Evolutionary conservation across 441 rosid genomes (phyloP), one percentile per base, ranked within the genome.

Genomic region (Populus hybrid): DNA sequence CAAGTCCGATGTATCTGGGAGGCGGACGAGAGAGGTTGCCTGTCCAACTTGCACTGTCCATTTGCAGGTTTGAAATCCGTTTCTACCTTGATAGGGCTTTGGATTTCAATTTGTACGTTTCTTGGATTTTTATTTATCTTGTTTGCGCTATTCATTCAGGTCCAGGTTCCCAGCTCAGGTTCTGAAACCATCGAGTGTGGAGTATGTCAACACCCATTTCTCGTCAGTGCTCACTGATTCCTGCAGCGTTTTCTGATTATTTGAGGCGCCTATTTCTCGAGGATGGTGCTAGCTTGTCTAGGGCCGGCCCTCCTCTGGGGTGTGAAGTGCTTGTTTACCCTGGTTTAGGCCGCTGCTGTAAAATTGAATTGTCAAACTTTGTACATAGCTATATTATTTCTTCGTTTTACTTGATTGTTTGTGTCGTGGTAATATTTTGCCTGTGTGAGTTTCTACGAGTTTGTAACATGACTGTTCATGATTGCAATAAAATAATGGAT

Each of bases 171-270:
- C 57, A 86, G 86, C 90, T 94, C 98, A 21, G 98, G 99, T 78
- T 96, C 98, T 35, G 98, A 96, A 87, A 94, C 97, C 40, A 92
- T 96, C 35, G 99, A 96, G 81, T 96, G 99, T 57, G 98, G 99
- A 42, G 98, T 96, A 76, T 96, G 99, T 85, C 99, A 96, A 84
- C 97, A 89, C 70, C 96, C 98, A 66, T 96, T 96, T 84, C 99
- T 92, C 30, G 98, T 96, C 53, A 89, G 97, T 81, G 94, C 98
- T 46, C 91, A 89, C 87, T 96, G 85, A 46, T 46, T 46, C 57
- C 57, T 46, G 18, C 57, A 46, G 16, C 12, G 57, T 46, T 12
- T 46, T 46, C 57, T 46, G 53, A 46, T 11, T 46, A 46, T 7
- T 38, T 2, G 67, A 30, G 36, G 76, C 28, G 53, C 34, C 46